These are phyloP conservation scores for Phytophthora melonis DNA, from an alignment of 352 stramenopile species.

Conservation along the genomic window DNA sequence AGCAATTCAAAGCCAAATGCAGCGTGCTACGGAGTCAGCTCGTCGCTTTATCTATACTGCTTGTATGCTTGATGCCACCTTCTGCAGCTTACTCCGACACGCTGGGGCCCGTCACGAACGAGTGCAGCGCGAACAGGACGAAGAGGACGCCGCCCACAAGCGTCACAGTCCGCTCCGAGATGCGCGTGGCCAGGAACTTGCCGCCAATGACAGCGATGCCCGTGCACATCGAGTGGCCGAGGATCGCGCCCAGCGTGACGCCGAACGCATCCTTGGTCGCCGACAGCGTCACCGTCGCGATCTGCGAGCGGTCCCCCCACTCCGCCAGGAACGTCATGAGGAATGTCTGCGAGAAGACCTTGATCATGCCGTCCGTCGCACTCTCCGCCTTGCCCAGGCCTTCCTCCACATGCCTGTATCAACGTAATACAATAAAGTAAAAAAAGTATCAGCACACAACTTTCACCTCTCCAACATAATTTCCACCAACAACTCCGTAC, in stretches of 20 bases:
- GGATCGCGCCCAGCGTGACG: constrained; percentile 96
- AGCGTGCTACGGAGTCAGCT: constrained; percentile 14
- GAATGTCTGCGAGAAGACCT: constrained; percentile 95
- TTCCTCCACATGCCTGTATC: constrained; percentile 41
- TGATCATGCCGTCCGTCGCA: constrained; percentile 72
- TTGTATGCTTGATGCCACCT: constrained; percentile 16
- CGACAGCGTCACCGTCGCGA: constrained; percentile 98
- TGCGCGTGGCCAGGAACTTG: constrained; percentile 97
- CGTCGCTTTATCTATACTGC: constrained; percentile 41
- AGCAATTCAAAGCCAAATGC: constrained; percentile 26
- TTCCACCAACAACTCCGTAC: constrained; percentile 38
- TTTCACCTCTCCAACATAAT: neutral
- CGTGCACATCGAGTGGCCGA: constrained; percentile 99
- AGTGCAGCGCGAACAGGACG: constrained; percentile 97
- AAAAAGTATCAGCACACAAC: constrained; percentile 1
- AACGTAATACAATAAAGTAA: neutral
- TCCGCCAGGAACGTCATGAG: constrained; percentile 99
- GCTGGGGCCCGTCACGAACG: constrained; percentile 90
- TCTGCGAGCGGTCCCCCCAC: constrained; percentile 99
- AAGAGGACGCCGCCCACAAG: constrained; percentile 97
- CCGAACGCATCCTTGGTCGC: constrained; percentile 95
- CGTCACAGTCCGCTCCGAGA: constrained; percentile 98
- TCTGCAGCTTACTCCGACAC: constrained; percentile 34
- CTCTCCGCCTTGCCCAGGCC: constrained; percentile 33
- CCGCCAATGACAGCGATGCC: constrained; percentile 97